Percentiles rank a stretch among this genome's conserved stretches.
Evolutionary conservation across 2,329 filamentous ascomycete species (phyloP).

Genomic region (Aspergillus luchuensis): DNA sequence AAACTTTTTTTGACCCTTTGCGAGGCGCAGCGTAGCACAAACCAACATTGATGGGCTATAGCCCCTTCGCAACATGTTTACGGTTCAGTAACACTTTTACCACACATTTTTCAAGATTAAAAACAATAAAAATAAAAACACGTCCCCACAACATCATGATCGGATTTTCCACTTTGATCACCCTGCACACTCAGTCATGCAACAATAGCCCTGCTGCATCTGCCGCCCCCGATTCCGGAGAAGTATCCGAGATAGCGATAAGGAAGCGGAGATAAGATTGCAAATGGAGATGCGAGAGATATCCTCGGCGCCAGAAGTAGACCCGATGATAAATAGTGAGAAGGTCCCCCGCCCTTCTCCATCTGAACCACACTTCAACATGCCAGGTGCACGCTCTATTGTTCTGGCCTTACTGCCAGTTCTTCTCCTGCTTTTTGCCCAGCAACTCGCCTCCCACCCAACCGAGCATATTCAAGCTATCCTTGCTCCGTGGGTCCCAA

Average conservation of each 20-base stretch:
- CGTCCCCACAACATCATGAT: no score
- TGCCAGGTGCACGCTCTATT: neutral
- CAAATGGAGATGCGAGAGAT: neutral
- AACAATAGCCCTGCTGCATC: no score
- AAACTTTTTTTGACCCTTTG: no score
- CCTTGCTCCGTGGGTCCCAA: neutral
- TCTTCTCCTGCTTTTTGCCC: neutral
- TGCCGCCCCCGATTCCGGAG: neutral
- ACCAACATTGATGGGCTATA: no score
- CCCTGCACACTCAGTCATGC: no score
- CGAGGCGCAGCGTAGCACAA: no score
- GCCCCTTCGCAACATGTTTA: no score
- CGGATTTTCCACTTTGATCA: no score
- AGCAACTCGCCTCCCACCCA: neutral
- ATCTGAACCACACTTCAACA: neutral
- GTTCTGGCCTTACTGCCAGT: neutral
- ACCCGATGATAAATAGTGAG: neutral
- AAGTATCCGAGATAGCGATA: neutral
- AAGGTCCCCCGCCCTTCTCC: neutral
- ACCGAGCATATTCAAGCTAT: neutral
- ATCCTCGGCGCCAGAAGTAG: neutral
- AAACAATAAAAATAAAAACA: no score
- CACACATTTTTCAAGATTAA: no score
- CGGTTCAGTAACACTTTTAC: no score
- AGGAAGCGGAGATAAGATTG: neutral